Conservation (phyloP, 2,329 filamentous ascomycete genomes). For the Aspergillus pseudotamarii region DNA sequence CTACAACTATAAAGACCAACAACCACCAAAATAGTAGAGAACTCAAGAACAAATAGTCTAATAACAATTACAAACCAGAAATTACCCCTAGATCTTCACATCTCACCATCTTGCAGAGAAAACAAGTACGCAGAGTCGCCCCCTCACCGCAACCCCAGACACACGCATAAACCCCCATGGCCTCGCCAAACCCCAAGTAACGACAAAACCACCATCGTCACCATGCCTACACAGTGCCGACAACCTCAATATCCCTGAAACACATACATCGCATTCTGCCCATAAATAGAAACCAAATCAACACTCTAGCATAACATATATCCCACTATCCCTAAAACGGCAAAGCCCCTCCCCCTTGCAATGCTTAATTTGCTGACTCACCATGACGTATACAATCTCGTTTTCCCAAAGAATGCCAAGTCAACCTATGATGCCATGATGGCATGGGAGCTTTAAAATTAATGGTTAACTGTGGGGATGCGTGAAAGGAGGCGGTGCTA, state of each 20-base stretch:
- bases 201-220: background rate
- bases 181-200: background rate
- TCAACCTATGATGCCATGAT: background rate
- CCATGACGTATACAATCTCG: slow-evolving; percentile 13
- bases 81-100: background rate
- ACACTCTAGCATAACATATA: too few species aligned
- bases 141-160: background rate
- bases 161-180: background rate
- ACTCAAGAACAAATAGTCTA: background rate
- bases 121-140: background rate
- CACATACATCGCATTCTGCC: background rate
- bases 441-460: background rate
- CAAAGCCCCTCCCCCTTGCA: background rate
- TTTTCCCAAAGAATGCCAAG: background rate
- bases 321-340: background rate
- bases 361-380: slow-evolving; percentile 11
- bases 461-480: background rate
- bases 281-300: too few species aligned
- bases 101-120: background rate
- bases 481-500: background rate
- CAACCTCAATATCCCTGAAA: background rate
- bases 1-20: too few species aligned
- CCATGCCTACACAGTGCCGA: background rate
- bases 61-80: background rate
- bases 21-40: background rate